A percentile compares a stretch with the other conserved stretches of the same genome.
Evolutionary conservation across 768 basidiomycete genomes (phyloP).

Genomic region (Mycena olivaceomarginata): DNA sequence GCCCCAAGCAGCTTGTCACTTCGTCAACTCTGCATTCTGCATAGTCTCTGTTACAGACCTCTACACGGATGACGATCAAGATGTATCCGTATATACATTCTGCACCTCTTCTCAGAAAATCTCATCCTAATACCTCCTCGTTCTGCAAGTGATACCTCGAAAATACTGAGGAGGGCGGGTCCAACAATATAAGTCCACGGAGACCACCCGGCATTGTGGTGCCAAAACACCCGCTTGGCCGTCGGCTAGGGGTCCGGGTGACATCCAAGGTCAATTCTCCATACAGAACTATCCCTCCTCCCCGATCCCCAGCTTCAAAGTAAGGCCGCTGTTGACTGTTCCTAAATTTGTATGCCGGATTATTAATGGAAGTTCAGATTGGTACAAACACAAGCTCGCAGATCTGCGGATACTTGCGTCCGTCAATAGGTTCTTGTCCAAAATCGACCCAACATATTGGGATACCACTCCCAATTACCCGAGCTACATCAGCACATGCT

Average conservation of each 20-base stretch:
- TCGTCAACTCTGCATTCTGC: not conserved
- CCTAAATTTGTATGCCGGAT: no score
- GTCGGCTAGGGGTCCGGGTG: constrained; percentile 1
- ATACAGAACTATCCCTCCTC: no score
- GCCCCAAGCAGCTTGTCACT: no score
- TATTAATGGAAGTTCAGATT: not conserved
- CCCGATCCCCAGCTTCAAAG: no score
- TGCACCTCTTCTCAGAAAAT: not conserved
- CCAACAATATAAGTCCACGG: not conserved
- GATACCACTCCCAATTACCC: not conserved
- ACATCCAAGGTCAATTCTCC: constrained; percentile 1
- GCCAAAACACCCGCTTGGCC: not conserved
- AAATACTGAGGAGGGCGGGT: constrained; percentile 11
- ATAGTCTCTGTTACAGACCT: no score
- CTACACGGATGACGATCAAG: no score
- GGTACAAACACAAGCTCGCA: not conserved
- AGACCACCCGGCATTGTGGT: not conserved
- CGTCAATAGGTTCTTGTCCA: not conserved
- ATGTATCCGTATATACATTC: no score
- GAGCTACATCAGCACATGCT: not conserved
- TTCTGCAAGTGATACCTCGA: not conserved
- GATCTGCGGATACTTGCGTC: not conserved
- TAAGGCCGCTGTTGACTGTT: no score
- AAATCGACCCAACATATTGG: not conserved
- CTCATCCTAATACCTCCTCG: constrained; percentile 5